A percentile compares a stretch with the other conserved stretches of the same genome.
phyloP scores from a whole-genome alignment of 2,329 filamentous ascomycete genomes.

The Hypomyces perniciosus region DNA sequence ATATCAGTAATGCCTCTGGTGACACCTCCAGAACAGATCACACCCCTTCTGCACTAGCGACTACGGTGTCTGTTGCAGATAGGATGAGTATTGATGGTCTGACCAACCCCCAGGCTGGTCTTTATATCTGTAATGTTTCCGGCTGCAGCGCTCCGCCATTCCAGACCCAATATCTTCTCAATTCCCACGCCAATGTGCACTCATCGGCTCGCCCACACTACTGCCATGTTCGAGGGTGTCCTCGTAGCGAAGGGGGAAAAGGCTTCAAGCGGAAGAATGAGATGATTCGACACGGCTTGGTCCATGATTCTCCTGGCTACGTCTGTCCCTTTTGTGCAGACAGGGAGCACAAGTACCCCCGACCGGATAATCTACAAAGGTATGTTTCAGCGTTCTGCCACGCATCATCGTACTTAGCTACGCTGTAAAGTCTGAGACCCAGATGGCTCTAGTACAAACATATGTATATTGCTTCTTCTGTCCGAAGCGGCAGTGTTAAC shows the following conservation, averaged over 20 bases:
- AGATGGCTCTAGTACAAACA: too few species aligned
- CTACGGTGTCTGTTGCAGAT: conserved; percentile 37
- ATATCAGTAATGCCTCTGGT: conserved; percentile 36
- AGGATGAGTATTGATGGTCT: conserved; percentile 55
- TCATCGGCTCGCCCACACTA: conserved; percentile 61
- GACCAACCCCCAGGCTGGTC: conserved; percentile 44
- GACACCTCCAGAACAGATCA: conserved; percentile 43
- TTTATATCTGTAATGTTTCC: conserved; percentile 51
- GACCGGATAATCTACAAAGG: conserved; percentile 94
- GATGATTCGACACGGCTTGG: conserved; percentile 73
- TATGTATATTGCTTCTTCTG: neutral
- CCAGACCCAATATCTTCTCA: conserved; percentile 70
- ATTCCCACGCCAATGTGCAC: conserved; percentile 71
- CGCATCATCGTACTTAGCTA: neutral
- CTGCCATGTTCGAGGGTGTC: conserved; percentile 55
- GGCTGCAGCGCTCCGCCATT: conserved; percentile 70
- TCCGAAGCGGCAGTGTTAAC: conserved; percentile 12
- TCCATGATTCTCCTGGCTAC: conserved; percentile 91
- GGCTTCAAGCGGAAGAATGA: conserved; percentile 69
- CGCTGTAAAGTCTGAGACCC: neutral
- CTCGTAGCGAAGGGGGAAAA: conserved; percentile 58
- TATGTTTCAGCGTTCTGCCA: conserved; percentile 36
- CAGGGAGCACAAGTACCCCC: conserved; percentile 86
- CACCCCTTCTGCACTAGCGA: conserved; percentile 37
- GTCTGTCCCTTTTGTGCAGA: conserved; percentile 95